Percentiles rank a stretch among this genome's conserved stretches.
Evolutionary conservation across 2,329 filamentous ascomycete species (phyloP).

Genomic region (Trichophyton equinum): DNA sequence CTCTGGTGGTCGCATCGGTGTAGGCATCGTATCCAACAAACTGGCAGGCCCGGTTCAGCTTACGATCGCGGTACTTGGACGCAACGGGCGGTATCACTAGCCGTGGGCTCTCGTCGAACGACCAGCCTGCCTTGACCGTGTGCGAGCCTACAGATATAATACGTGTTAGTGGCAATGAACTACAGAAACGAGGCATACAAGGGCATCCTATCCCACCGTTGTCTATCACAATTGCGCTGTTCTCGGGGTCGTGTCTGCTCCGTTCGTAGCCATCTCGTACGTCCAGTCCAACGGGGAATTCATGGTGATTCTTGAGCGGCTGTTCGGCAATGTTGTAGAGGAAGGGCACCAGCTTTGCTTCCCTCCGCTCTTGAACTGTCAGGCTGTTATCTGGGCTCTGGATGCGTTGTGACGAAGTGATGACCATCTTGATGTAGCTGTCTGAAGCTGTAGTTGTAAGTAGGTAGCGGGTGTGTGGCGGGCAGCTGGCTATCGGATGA

Average conservation of each 20-base stretch:
- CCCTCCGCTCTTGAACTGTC: slow-evolving; percentile 35
- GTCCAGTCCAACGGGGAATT: slow-evolving; percentile 22
- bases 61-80: slow-evolving; percentile 90
- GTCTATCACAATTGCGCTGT: slow-evolving; percentile 86
- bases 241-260: slow-evolving; percentile 43
- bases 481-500: not conserved
- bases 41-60: slow-evolving; percentile 78
- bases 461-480: not conserved
- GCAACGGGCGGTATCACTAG: slow-evolving; percentile 77
- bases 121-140: slow-evolving; percentile 85
- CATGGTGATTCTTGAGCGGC: slow-evolving; percentile 47
- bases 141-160: slow-evolving; percentile 55
- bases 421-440: slow-evolving; percentile 27
- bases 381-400: slow-evolving; percentile 27
- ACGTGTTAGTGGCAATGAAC: not conserved
- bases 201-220: slow-evolving; percentile 53
- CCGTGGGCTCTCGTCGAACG: slow-evolving; percentile 72
- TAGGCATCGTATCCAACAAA: slow-evolving; percentile 91
- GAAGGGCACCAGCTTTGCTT: slow-evolving; percentile 43
- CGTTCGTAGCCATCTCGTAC: slow-evolving; percentile 58
- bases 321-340: slow-evolving; percentile 45
- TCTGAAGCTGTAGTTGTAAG: not conserved
- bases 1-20: slow-evolving; percentile 80
- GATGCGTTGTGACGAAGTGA: slow-evolving; percentile 29
- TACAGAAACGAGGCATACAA: not conserved